Evolutionary conservation across 2,329 filamentous ascomycete species (phyloP), one percentile per base, ranked within the genome.

Genomic region (Sporothrix brasiliensis): DNA sequence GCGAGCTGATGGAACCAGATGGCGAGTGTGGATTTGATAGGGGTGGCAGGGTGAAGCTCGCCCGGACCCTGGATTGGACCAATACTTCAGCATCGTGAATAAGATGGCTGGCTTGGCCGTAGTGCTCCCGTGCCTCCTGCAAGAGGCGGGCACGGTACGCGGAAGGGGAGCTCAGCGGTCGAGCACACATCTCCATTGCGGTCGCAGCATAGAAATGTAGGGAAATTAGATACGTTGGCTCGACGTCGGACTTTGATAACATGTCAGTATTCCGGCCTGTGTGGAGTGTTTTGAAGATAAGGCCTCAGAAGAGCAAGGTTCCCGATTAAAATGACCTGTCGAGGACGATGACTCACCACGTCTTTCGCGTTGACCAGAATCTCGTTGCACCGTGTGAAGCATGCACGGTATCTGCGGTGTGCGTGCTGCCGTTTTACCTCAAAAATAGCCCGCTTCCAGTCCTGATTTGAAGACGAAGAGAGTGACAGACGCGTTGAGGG

Each of bases 201-300:
- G 81, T 84, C 24, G 87, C 87, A n/a, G 86, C 86, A 72, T 88
- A 89, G 76, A 88, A 88, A 76, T 87, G 83, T 6, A 89, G 80
- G 72, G 87, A 88, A 73, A 88, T 85, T 47, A 87, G 79, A 75
- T 88, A 84, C 7, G 85, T 79, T 1, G 85, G 84, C 75, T 87
- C 84, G 24, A 85, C 79, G 34, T 80, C 27, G n/a, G 68, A 30
- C 74, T 74, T 34, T 0, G 14, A 16, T 13, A 6, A 5, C 6
- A 41, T 34, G 58, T 69, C 13, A 69, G 61, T 49, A 39, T 47
- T 9, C 27, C 19, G 7, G 16, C 13, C 27, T 27, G 41, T 19
- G 4, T 9, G 34, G 14, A 61, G 4, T 13, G 1, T 7, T 24
- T 13, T 54, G n/a, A n/a, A 13, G 16, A 34, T 34, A 11, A 10